Base-by-base conservation (phyloP, 257 asterid genomes). In the Vinca minor region DNA sequence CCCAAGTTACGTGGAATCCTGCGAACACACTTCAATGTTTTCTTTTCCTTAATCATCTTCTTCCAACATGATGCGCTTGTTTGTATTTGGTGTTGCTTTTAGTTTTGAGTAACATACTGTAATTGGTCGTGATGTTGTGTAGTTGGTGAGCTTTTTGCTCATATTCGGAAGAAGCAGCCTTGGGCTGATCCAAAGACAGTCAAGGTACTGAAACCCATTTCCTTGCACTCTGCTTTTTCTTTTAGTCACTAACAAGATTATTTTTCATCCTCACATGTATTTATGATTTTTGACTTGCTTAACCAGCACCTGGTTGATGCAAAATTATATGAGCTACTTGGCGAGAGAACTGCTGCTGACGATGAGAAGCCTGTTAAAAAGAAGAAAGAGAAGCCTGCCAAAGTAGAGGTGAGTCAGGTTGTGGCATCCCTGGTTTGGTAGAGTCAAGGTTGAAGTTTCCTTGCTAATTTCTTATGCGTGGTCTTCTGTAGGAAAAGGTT, bases 151-250 rank as follows among this genome's bases (percentile, higher is more conserved):
- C 77, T 92, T 54, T 76, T 85, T 80, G 87, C 84, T 64, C 66
- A 78, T 47, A 77, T 87, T 50, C 87, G 96, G 63, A 92, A 83
- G 86, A 92, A 77, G 78, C 92, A 79, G 82, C 95, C 93, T 5
- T 92, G 98, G 98, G 96, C 98, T 38, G 95, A 92, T 76, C 87
- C 96, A 2, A 85, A 79, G 77, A 77, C 83, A 60, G 95, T 89
- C 74, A 92, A 85, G 96, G 98, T 85, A 73, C 71, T 60, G 54
- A 38, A 44, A 44, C 13, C 23, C 65, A 50, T 65, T 32, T 49
- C 57, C 44, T 62, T 47, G 35, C 21, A 21, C 55, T 11, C 63
- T 48, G 14, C 61, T 44, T 28, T 26, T 61, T 29, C 23, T 45
- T 42, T 42, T 26, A 23, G 6, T 21, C 44, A 41, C 8, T 21